Evolutionary conservation across 1,284 basidiomycete genomes (phyloP), one percentile per base, ranked within the genome.

Genomic region (Sporisorium graminicola): DNA sequence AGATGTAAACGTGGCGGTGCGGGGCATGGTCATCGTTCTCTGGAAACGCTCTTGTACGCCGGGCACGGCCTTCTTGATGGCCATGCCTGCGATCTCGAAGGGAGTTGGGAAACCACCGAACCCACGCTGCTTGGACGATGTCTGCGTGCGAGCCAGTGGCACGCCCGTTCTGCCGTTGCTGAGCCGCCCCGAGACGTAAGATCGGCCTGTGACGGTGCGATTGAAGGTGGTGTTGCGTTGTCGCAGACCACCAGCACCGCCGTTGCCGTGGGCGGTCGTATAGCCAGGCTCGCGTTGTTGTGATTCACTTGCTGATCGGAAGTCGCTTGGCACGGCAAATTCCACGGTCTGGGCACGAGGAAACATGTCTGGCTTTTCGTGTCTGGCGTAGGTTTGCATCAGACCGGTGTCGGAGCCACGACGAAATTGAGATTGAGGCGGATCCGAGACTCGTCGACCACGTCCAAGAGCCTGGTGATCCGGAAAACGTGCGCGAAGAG

Each of bases 81-180:
- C 91, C 79, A 44, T 86, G 84, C 87, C 87, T 3, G 90, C 66
- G 22, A 95, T 84, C 58, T 89, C 87, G 70, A 91, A 87, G 0
- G 94, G 93, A 80, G 92, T 93, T 0, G 95, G 94, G 86, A 97
- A 98, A 0, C 94, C 95, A 49, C 95, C 95, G 78, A 93, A 94
- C 5, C 88, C 89, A 10, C 80, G 69, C 46, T 85, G 77, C 68
- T 87, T 84, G 29, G 84, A 80, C 1, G 87, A 87, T 0, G 87
- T 82, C 24, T 82, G 81, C 20, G 87, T 82, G 8, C 86, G 84
- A 51, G 86, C 80, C 8, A 87, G 85, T 40, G 87, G 86, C 8
- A 78, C 65, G 26, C 74, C 80, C 20, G 50, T 54, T 40, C 47
- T 54, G 69, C 74, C 52, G 46, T 55, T 77, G 37, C 43, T 60